These are phyloP conservation scores for Termitomyces bulborhizus DNA, from an alignment of 768 basidiomycete species.

Conservation along the genomic window DNA sequence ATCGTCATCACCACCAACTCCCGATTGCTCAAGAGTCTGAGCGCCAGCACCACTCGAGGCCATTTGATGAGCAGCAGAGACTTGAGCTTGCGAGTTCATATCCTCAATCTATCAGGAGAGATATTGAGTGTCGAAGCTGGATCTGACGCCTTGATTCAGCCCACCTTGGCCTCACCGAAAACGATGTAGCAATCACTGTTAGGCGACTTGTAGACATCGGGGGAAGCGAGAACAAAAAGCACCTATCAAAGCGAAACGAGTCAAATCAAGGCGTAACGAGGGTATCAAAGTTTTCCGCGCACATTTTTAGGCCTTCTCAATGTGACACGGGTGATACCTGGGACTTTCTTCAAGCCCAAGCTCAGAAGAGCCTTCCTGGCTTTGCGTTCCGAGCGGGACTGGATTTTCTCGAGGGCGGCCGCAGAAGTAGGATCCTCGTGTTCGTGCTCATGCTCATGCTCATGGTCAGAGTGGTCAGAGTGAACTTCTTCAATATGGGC, in stretches of 20 bases:
- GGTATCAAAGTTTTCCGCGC: slow-evolving; percentile 19
- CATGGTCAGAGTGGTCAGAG: slow-evolving; percentile 72
- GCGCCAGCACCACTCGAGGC: slow-evolving; percentile 44
- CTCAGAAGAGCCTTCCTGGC: slow-evolving; percentile 89
- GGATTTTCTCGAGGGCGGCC: slow-evolving; percentile 86
- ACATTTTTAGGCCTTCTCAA: slow-evolving; percentile 93
- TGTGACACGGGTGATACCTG: slow-evolving; percentile 91
- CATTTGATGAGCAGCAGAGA: slow-evolving; percentile 77
- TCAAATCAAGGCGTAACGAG: neutral
- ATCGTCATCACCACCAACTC: slow-evolving; percentile 50
- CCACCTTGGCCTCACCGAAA: slow-evolving; percentile 95
- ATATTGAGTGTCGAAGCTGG: neutral
- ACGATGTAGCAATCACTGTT: slow-evolving; percentile 99
- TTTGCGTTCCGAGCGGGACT: slow-evolving; percentile 92
- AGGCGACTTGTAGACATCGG: slow-evolving; percentile 97
- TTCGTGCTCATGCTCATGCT: slow-evolving; percentile 36
- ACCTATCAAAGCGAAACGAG: slow-evolving; percentile 36
- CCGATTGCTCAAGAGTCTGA: slow-evolving; percentile 44
- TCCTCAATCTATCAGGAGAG: slow-evolving; percentile 65
- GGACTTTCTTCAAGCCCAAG: slow-evolving; percentile 89
- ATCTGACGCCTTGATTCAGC: neutral
- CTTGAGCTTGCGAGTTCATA: slow-evolving; percentile 73
- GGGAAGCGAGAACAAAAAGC: slow-evolving; percentile 86
- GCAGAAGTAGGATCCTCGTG: slow-evolving; percentile 71
- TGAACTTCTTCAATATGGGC: slow-evolving; percentile 79